Percentiles rank a stretch among this genome's conserved stretches.
Evolutionary conservation across 2,329 filamentous ascomycete species (phyloP).

Genomic region (Ascochyta koolunga): DNA sequence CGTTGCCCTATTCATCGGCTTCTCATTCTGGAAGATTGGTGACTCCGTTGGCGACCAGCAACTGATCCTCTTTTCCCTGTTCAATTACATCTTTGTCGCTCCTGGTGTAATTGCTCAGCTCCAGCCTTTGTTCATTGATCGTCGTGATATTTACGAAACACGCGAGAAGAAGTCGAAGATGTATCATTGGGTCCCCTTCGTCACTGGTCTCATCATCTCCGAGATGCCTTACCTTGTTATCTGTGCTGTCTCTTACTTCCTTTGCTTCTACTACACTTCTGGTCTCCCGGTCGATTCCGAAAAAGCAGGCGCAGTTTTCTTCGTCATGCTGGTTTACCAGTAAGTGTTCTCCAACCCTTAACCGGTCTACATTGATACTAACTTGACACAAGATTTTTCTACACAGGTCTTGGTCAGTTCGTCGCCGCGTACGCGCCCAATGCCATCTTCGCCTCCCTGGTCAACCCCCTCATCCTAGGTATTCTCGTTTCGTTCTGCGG

Average conservation of each 20-base stretch:
- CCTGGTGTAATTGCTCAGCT: constrained; percentile 50
- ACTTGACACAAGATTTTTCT: constrained; percentile 30
- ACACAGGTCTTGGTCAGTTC: constrained; percentile 61
- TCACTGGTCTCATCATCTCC: constrained; percentile 70
- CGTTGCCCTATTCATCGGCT: constrained; percentile 33
- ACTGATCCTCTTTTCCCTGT: constrained; percentile 55
- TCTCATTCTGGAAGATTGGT: constrained; percentile 37
- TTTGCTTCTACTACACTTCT: constrained; percentile 68
- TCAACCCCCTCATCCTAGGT: constrained; percentile 33
- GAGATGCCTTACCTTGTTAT: constrained; percentile 71
- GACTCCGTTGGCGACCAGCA: constrained; percentile 47
- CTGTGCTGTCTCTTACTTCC: constrained; percentile 66
- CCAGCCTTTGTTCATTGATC: constrained; percentile 53
- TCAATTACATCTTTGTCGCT: constrained; percentile 55
- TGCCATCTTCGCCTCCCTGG: constrained; percentile 61
- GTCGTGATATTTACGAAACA: constrained; percentile 60
- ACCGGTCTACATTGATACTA: neutral
- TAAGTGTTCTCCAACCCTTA: constrained; percentile 58
- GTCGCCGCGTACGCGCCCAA: constrained; percentile 54
- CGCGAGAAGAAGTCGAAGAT: constrained; percentile 69
- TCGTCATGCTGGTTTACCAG: constrained; percentile 65
- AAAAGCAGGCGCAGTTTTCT: constrained; percentile 60
- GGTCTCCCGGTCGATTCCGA: constrained; percentile 45
- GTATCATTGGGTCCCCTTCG: constrained; percentile 76
- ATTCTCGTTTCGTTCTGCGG: constrained; percentile 37